Conservation (phyloP, 2,329 filamentous ascomycete genomes). For the Fusarium sp. region DNA sequence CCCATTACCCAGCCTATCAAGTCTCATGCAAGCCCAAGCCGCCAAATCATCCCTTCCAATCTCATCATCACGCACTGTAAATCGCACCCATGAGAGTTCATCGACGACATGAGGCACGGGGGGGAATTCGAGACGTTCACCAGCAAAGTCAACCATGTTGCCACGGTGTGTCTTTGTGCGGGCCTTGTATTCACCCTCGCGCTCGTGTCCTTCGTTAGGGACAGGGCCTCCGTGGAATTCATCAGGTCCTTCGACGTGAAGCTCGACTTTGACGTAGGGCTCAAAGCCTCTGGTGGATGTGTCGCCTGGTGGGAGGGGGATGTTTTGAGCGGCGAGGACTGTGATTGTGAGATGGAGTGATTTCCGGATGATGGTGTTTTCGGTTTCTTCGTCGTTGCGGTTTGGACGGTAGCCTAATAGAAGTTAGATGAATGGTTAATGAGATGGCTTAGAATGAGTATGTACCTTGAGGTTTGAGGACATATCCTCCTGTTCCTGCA, state of each 20-base stretch:
- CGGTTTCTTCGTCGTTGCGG: constrained; percentile 30
- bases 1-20: constrained; percentile 81
- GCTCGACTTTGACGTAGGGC: constrained; percentile 84
- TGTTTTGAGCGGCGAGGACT: constrained; percentile 79
- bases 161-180: constrained; percentile 69
- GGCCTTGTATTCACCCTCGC: constrained; percentile 64
- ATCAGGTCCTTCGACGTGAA: constrained; percentile 79
- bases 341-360: constrained; percentile 77
- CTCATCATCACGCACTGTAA: constrained; percentile 90
- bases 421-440: not conserved
- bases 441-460: not conserved
- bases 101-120: constrained; percentile 68
- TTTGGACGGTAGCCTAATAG: constrained; percentile 48
- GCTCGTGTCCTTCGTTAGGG: constrained; percentile 53
- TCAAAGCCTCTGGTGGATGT: constrained; percentile 68
- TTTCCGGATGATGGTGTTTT: constrained; percentile 58
- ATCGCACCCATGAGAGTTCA: constrained; percentile 78
- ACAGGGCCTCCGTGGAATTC: constrained; percentile 52
- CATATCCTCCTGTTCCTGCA: constrained; percentile 82
- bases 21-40: constrained; percentile 87
- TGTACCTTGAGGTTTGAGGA: constrained; percentile 80
- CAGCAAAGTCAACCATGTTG: constrained; percentile 70
- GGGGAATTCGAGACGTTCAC: constrained; percentile 68
- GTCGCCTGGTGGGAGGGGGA: constrained; percentile 71
- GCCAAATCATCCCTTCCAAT: constrained; percentile 81